Conservation (phyloP, 83 land plant species). For the Picea abies region DNA sequence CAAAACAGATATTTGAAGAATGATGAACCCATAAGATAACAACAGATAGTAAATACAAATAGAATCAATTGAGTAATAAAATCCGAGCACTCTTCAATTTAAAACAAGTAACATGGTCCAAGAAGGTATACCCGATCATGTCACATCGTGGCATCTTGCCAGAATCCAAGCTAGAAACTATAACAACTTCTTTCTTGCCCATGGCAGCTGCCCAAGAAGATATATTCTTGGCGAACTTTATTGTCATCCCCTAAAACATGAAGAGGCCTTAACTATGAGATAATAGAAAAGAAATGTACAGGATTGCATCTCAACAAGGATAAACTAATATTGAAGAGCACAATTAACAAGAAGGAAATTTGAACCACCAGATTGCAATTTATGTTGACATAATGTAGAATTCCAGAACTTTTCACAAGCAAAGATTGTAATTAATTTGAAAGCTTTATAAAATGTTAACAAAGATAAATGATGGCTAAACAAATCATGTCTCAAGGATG, state of each 20-base stretch:
- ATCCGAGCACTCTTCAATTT: neutral
- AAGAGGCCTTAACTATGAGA: neutral
- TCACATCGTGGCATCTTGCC: conserved; percentile 59
- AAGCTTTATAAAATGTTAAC: neutral
- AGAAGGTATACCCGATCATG: conserved; percentile 41
- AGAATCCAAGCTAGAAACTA: conserved; percentile 76
- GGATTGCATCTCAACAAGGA: neutral
- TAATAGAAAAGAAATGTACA: neutral
- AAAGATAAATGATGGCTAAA: neutral
- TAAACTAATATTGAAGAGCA: neutral
- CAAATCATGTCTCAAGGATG: neutral
- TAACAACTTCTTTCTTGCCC: conserved; percentile 64
- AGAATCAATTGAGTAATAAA: neutral
- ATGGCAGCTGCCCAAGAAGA: conserved; percentile 50
- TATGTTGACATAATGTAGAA: neutral
- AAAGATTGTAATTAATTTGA: neutral
- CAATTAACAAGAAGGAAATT: neutral
- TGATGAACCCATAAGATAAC: neutral
- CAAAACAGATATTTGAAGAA: neutral
- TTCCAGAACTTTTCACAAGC: neutral
- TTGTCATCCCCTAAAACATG: conserved; percentile 60
- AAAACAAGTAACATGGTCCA: conserved; percentile 4
- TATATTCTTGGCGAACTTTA: conserved; percentile 67
- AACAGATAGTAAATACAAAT: neutral
- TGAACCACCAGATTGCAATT: neutral